These are phyloP conservation scores for Kazachstania viticola DNA, from an alignment of 805 yeast genomes.

Conservation along the genomic window DNA sequence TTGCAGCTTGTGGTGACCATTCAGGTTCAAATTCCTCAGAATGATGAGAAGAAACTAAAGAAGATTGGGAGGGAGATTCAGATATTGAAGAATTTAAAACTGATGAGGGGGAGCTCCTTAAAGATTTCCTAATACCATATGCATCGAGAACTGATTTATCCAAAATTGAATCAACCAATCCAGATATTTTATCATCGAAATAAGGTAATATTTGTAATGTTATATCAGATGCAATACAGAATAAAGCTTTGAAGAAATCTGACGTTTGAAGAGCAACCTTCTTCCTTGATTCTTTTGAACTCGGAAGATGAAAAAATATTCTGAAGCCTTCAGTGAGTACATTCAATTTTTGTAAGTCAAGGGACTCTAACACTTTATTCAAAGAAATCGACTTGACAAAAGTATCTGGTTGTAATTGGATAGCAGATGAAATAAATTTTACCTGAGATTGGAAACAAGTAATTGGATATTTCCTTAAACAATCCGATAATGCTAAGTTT, in stretches of 20 bases:
- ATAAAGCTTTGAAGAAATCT: slow-evolving; percentile 24
- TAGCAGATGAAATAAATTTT: slow-evolving; percentile 22
- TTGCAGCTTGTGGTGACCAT: slow-evolving; percentile 2
- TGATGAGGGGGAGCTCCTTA: slow-evolving; percentile 6
- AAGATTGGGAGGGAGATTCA: slow-evolving; percentile 6
- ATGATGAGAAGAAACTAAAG: neutral
- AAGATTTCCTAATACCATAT: slow-evolving; percentile 9
- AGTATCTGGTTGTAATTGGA: slow-evolving; percentile 23
- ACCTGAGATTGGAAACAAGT: slow-evolving; percentile 14
- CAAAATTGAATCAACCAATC: slow-evolving; percentile 17
- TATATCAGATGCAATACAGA: slow-evolving; percentile 19
- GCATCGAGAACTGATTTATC: slow-evolving; percentile 16
- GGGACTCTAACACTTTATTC: slow-evolving; percentile 6
- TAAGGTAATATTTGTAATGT: slow-evolving; percentile 14
- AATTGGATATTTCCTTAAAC: slow-evolving; percentile 1
- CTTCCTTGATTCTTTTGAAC: slow-evolving; percentile 16
- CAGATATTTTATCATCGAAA: slow-evolving; percentile 17
- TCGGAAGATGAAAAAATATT: slow-evolving; percentile 24
- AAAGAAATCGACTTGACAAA: slow-evolving; percentile 20
- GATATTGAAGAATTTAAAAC: slow-evolving; percentile 5
- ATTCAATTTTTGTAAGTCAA: slow-evolving; percentile 17
- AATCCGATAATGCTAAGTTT: slow-evolving; percentile 5
- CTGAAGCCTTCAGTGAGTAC: slow-evolving; percentile 30
- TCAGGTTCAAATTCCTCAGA: slow-evolving; percentile 1
- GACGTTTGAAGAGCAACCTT: slow-evolving; percentile 20